A percentile compares a stretch with the other conserved stretches of the same genome.
phyloP scores from a whole-genome alignment of 2,329 filamentous ascomycete genomes.

The Beauveria caledonica region DNA sequence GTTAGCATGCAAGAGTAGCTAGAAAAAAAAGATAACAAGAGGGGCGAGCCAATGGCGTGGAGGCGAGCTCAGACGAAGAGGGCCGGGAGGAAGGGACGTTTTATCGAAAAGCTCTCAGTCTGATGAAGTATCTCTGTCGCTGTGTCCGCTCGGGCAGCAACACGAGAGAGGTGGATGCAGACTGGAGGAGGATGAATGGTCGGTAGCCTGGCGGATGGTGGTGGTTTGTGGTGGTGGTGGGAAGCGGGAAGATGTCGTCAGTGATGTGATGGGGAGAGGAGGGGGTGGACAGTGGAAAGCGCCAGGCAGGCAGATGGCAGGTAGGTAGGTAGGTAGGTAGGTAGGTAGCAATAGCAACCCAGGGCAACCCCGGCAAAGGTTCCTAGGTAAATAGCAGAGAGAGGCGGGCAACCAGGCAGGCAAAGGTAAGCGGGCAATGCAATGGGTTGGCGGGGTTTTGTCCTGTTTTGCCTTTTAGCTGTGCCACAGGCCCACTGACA shows the following conservation, averaged over 20 bases:
- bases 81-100: neutral
- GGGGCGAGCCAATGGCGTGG: conserved; percentile 1
- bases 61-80: neutral
- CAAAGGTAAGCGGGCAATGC: too few relatives aligned
- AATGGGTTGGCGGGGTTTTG: too few relatives aligned
- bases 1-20: neutral
- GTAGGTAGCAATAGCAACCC: neutral
- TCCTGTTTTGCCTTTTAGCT: too few relatives aligned
- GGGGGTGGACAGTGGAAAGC: neutral
- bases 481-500: too few relatives aligned
- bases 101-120: neutral
- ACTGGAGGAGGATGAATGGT: neutral
- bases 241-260: conserved; percentile 29
- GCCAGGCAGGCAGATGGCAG: neutral
- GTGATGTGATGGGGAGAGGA: conserved; percentile 25
- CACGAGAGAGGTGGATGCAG: conserved; percentile 1
- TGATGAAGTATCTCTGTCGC: neutral
- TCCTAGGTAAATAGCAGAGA: neutral
- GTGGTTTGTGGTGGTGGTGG: conserved; percentile 13
- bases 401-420: neutral
- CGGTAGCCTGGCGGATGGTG: neutral
- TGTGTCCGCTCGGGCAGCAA: conserved; percentile 6
- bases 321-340: neutral
- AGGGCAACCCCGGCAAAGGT: neutral
- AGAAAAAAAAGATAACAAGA: conserved; percentile 9